These are phyloP conservation scores for Aotearoamyces nothofagi DNA, from an alignment of 2,329 filamentous ascomycete genomes.

Conservation along the genomic window DNA sequence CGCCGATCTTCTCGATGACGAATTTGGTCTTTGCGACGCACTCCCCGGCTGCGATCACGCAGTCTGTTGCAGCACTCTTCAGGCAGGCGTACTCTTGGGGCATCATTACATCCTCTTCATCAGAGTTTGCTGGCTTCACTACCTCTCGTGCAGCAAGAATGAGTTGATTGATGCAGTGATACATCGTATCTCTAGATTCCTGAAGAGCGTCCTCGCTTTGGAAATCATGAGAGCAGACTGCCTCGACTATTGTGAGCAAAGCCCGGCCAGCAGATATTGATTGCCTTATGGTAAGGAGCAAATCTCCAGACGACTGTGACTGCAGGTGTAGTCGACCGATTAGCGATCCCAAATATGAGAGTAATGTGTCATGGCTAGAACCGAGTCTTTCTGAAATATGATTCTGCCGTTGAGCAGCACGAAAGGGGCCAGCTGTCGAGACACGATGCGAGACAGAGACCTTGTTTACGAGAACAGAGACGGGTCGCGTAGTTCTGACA, in stretches of 20 bases:
- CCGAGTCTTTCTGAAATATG: conserved; percentile 74
- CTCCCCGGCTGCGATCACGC: conserved; percentile 80
- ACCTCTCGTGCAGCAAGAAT: conserved; percentile 71
- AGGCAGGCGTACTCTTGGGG: conserved; percentile 65
- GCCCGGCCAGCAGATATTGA: conserved; percentile 70
- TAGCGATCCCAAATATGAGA: conserved; percentile 84
- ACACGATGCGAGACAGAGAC: conserved; percentile 47
- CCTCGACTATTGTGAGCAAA: conserved; percentile 65
- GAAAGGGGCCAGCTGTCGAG: conserved; percentile 56
- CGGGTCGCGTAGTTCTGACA: conserved; percentile 7
- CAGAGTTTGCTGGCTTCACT: conserved; percentile 50
- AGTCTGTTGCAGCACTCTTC: conserved; percentile 66
- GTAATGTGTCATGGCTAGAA: conserved; percentile 69
- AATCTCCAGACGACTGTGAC: conserved; percentile 75
- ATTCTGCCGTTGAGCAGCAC: conserved; percentile 47
- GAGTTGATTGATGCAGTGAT: conserved; percentile 63
- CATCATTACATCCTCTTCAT: conserved; percentile 61
- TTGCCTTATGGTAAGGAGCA: conserved; percentile 69
- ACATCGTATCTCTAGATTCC: conserved; percentile 60
- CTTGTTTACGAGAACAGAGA: conserved; percentile 13
- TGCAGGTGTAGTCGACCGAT: conserved; percentile 82
- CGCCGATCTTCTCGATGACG: conserved; percentile 76
- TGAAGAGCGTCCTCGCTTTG: conserved; percentile 51
- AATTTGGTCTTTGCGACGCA: conserved; percentile 77
- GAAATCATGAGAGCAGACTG: conserved; percentile 64